phyloP scores from a whole-genome alignment of 306 rosid species.

The Herpetospermum pedunculosum region DNA sequence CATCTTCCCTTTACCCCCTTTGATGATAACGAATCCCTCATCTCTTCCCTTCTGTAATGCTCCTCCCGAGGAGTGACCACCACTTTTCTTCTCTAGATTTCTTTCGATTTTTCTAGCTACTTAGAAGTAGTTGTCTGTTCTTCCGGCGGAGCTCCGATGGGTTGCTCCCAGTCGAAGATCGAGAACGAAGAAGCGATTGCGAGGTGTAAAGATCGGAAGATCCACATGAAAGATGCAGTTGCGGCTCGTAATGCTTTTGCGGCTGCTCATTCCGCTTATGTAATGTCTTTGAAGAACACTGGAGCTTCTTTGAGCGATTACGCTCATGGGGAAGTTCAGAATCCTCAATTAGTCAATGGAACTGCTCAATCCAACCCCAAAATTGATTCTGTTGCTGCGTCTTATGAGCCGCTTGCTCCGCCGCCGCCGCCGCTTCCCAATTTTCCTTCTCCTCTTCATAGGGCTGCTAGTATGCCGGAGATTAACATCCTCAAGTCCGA shows the following conservation, averaged over 20 bases:
- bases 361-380: not conserved
- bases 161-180: constrained; percentile 85
- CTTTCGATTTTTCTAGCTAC: not conserved
- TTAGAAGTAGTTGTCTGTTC: not conserved
- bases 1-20: not conserved
- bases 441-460: constrained; percentile 30
- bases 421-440: constrained; percentile 41
- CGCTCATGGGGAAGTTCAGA: constrained; percentile 51
- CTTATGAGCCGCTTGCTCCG: constrained; percentile 30
- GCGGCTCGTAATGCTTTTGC: constrained; percentile 77
- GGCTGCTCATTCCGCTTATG: constrained; percentile 68
- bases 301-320: constrained; percentile 85
- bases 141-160: constrained; percentile 30
- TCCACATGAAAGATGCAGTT: constrained; percentile 55
- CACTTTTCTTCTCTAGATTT: not conserved
- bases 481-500: constrained; percentile 35
- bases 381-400: constrained; percentile 22
- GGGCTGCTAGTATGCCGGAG: constrained; percentile 74
- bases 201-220: constrained; percentile 75
- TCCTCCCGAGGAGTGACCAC: not conserved
- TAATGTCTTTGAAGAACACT: constrained; percentile 49
- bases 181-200: constrained; percentile 88
- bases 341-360: constrained; percentile 16
- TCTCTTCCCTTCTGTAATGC: not conserved
- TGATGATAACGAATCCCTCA: not conserved